A percentile compares a stretch with the other conserved stretches of the same genome.
Evolutionary conservation across 2,329 filamentous ascomycete species (phyloP).

Genomic region (Ampelomyces quisqualis): DNA sequence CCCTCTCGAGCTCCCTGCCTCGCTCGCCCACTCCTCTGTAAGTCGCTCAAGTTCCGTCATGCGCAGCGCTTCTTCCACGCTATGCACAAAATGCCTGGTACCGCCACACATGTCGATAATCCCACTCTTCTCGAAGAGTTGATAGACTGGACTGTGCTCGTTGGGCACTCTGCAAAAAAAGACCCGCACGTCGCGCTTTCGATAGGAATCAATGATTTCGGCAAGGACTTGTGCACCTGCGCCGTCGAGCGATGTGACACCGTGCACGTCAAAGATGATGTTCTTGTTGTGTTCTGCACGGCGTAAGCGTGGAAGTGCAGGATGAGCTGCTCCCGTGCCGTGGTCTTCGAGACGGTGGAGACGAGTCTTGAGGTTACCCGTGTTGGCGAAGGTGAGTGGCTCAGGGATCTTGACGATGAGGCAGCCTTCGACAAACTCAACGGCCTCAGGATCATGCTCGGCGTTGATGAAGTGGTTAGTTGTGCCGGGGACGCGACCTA

Average conservation of each 20-base stretch:
- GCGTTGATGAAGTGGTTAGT: slow-evolving; percentile 79
- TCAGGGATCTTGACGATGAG: slow-evolving; percentile 98
- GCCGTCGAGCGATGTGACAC: slow-evolving; percentile 92
- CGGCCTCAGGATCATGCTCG: slow-evolving; percentile 66
- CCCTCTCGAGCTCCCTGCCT: slow-evolving; percentile 25
- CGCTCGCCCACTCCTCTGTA: slow-evolving; percentile 39
- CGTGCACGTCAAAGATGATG: slow-evolving; percentile 95
- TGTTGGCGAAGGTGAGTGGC: slow-evolving; percentile 95
- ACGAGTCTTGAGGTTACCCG: slow-evolving; percentile 82
- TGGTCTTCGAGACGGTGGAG: slow-evolving; percentile 84
- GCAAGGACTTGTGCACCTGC: slow-evolving; percentile 87
- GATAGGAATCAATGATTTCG: slow-evolving; percentile 83
- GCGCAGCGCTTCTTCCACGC: slow-evolving; percentile 80
- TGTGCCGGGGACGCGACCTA: slow-evolving; percentile 83
- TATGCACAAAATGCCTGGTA: slow-evolving; percentile 71
- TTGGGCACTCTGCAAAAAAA: slow-evolving; percentile 66
- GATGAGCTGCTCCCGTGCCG: slow-evolving; percentile 81
- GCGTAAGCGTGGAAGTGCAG: slow-evolving; percentile 78
- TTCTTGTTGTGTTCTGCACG: slow-evolving; percentile 81
- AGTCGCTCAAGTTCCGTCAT: slow-evolving; percentile 72
- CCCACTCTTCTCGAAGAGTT: slow-evolving; percentile 72
- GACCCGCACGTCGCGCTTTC: slow-evolving; percentile 72
- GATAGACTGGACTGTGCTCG: slow-evolving; percentile 61
- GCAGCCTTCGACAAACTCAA: slow-evolving; percentile 90
- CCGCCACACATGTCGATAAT: slow-evolving; percentile 85